Evolutionary conservation across 2,329 filamentous ascomycete species (phyloP), one percentile per base, ranked within the genome.

Genomic region (Leptosphaerulina australis): DNA sequence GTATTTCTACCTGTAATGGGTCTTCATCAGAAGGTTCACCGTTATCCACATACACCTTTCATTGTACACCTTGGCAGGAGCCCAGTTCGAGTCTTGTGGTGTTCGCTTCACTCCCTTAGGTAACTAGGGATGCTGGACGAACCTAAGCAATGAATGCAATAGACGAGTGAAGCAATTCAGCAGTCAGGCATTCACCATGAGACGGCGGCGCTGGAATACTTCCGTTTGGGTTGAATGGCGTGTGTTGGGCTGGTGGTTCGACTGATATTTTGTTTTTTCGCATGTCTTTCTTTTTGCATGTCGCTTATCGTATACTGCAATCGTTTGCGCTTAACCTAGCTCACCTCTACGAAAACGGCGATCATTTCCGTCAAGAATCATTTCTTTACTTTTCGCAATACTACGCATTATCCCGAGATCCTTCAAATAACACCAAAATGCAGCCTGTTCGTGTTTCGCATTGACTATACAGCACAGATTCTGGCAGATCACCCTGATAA

Each of bases 111-210:
- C 71, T 73, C 71, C 61, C 59, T 59, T 53, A 60, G 71, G 71
- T 73, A 74, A 73, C 70, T 59, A 58, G 60, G 60, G 71, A 73
- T 72, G 70, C 70, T 73, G 71, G 69, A 64, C 59, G 70, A 62
- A 63, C 68, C 62, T 74, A 72, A 74, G 71, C 71, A 73, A 74
- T 74, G 71, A 71, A 68, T 64, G 62, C 69, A 69, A 73, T 37
- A 44, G 70, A 69, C 62, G 65, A 74, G 71, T 70, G 71, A 73
- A 74, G 71, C 62, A 73, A 73, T 73, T 72, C 70, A 69, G 71
- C 70, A 74, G 63, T 71, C 69, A 49, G 59, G 69, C 56, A 61
- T 72, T 71, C 70, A 73, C 69, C 68, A 71, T 68, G 63, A 69
- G 69, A 69, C 66, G 70, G 70, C 71, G 70, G 68, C 58, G 67